Evolutionary conservation across 805 yeast species (phyloP).

Genomic region (Yamadazyma paraphyllophila): DNA sequence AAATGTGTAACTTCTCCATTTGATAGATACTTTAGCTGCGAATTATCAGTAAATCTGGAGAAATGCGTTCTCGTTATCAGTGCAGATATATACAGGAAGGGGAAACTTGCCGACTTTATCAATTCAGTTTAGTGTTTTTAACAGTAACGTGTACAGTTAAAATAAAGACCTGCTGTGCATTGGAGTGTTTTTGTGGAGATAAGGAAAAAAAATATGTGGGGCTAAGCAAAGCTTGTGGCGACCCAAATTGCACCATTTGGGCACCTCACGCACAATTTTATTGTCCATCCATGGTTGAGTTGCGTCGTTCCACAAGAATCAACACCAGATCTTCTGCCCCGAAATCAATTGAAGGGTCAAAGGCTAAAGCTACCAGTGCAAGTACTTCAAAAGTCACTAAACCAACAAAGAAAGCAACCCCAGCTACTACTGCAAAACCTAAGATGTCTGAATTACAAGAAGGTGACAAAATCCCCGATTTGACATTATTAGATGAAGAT

Average conservation of each 20-base stretch:
- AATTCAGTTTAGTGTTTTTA: neutral
- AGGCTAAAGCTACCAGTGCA: neutral
- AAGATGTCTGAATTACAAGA: conserved; percentile 32
- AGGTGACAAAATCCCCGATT: conserved; percentile 67
- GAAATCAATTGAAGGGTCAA: conserved; percentile 13
- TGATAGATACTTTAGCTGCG: conserved; percentile 1
- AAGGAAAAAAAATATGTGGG: no score
- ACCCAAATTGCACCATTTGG: conserved; percentile 2
- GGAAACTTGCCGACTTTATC: neutral
- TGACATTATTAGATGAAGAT: conserved; percentile 65
- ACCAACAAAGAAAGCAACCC: conserved; percentile 15
- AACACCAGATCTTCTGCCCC: conserved; percentile 15
- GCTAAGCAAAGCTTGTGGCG: neutral
- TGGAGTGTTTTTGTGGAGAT: no score
- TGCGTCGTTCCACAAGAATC: conserved; percentile 38
- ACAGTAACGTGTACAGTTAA: no score
- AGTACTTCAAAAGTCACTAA: conserved; percentile 12
- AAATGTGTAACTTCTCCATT: neutral
- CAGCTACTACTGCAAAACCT: conserved; percentile 14
- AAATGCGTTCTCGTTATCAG: neutral
- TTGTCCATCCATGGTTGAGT: conserved; percentile 27
- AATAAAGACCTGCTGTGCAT: no score
- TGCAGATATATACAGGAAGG: neutral
- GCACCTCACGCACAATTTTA: conserved; percentile 1
- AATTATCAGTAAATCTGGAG: neutral